Evolutionary conservation across 2,329 filamentous ascomycete species (phyloP), one percentile per base, ranked within the genome.

Genomic region (Nigrospora oryzae): DNA sequence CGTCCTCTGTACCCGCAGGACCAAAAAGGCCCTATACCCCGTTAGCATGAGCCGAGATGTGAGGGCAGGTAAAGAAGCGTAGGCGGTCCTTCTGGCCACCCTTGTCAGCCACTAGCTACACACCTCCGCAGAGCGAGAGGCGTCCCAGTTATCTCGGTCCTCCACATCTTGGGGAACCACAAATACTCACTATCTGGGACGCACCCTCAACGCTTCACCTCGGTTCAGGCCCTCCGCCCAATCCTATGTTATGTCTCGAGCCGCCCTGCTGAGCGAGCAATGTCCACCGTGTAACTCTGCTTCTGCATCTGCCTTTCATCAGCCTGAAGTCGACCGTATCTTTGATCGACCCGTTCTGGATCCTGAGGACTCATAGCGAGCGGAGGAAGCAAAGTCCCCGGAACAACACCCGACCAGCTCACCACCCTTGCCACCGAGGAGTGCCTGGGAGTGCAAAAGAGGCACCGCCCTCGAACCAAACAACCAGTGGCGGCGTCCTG

Each of bases 81-180:
- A 31, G 23, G 39, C 39, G 31, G 39, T 14, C 31, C 39, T 41
- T 43, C n/a, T 34, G 41, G 50, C 36, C 43, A 53, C 51, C 53
- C 53, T 49, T 50, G 51, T 40, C 45, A 45, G 46, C 53, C 51
- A 52, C 54, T 48, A 53, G 53, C 49, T n/a, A n/a, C n/a, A n/a
- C 50, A 52, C 53, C 51, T 55, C 53, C 54, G 55, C 50, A 47
- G 13, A 36, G 32, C 47, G 36, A 43, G 17, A 40, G 39, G 51
- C 50, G 50, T 51, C 43, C 41, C 49, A 46, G 38, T 43, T 45
- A 41, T 43, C 31, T 33, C 46, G 47, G 31, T 28, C 40, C 30
- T 36, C 38, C 38, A 31, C 43, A 36, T 33, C 41, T 44, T 47
- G 44, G 43, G 37, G 51, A 38, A 53, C 51, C 53, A 51, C 51